These are phyloP conservation scores for Amanita muscaria DNA, from an alignment of 768 basidiomycete species.

Conservation along the genomic window DNA sequence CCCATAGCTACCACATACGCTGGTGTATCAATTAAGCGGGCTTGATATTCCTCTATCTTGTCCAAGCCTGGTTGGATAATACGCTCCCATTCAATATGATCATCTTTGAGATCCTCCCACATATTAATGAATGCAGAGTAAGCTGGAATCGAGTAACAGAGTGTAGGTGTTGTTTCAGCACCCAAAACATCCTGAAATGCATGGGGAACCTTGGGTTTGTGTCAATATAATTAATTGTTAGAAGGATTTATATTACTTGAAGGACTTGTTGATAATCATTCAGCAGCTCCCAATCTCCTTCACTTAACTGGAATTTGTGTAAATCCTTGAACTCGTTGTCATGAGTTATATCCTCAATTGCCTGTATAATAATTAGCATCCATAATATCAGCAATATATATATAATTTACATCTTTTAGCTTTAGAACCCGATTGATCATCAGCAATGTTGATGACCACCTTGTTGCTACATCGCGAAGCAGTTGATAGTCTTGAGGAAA, in stretches of 20 bases:
- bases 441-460: constrained; percentile 23
- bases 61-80: constrained; percentile 17
- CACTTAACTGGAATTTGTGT: constrained; percentile 13
- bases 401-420: constrained; percentile 16
- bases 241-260: constrained; percentile 10
- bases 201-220: not conserved
- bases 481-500: constrained; percentile 17
- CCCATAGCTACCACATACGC: constrained; percentile 16
- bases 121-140: constrained; percentile 13
- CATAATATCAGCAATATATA: constrained; percentile 6
- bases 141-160: constrained; percentile 15
- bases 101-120: constrained; percentile 14
- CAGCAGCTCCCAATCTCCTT: constrained; percentile 20
- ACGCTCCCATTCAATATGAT: constrained; percentile 4
- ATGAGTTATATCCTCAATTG: constrained; percentile 17
- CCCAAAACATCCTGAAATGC: not conserved
- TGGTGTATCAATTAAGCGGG: constrained; percentile 5
- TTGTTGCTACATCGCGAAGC: constrained; percentile 19
- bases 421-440: constrained; percentile 22
- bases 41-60: constrained; percentile 16
- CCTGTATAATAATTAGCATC: constrained; percentile 13
- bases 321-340: constrained; percentile 18
- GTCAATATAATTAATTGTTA: not conserved
- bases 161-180: constrained; percentile 6
- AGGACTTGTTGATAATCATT: constrained; percentile 17